These are phyloP conservation scores for Podospora didyma DNA, from an alignment of 495 filamentous ascomycete species.

Conservation along the genomic window DNA sequence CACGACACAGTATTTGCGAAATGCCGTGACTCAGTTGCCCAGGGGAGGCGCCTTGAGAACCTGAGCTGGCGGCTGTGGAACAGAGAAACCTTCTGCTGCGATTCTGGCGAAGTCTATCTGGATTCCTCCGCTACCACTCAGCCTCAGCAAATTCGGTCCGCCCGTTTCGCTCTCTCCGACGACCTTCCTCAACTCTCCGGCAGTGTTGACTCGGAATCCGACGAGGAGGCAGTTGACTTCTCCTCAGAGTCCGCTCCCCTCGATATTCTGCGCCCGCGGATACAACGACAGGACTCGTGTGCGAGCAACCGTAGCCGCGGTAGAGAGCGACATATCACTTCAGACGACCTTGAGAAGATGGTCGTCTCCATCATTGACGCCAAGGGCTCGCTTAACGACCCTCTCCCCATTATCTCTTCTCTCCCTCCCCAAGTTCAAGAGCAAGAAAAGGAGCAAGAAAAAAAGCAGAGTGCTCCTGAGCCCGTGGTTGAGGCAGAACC, in stretches of 20 bases:
- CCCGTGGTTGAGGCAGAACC: conserved; percentile 8
- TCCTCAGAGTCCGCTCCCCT: conserved; percentile 53
- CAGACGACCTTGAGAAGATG: conserved; percentile 83
- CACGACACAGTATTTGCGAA: conserved; percentile 80
- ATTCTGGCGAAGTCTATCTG: conserved; percentile 40
- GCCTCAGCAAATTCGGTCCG: conserved; percentile 44
- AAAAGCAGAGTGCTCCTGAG: conserved; percentile 24
- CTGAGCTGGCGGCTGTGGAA: conserved; percentile 95
- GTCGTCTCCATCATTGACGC: conserved; percentile 79
- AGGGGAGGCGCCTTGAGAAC: conserved; percentile 90
- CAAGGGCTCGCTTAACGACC: conserved; percentile 60
- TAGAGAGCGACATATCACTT: conserved; percentile 86
- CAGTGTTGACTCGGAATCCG: conserved; percentile 80
- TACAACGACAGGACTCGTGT: conserved; percentile 53
- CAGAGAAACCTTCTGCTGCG: conserved; percentile 93
- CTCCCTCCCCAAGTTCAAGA: conserved; percentile 1
- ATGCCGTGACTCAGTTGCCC: conserved; percentile 90
- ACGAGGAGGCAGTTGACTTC: conserved; percentile 70
- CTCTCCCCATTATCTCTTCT: conserved; percentile 48
- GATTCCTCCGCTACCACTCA: conserved; percentile 36
- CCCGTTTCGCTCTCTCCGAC: conserved; percentile 10
- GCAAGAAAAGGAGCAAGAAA: conserved; percentile 8
- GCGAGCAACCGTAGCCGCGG: conserved; percentile 59
- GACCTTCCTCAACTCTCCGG: conserved; percentile 86
- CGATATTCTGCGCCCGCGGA: conserved; percentile 55